Base-by-base conservation (phyloP, 768 basidiomycete genomes). In the Pulveroboletus frians region DNA sequence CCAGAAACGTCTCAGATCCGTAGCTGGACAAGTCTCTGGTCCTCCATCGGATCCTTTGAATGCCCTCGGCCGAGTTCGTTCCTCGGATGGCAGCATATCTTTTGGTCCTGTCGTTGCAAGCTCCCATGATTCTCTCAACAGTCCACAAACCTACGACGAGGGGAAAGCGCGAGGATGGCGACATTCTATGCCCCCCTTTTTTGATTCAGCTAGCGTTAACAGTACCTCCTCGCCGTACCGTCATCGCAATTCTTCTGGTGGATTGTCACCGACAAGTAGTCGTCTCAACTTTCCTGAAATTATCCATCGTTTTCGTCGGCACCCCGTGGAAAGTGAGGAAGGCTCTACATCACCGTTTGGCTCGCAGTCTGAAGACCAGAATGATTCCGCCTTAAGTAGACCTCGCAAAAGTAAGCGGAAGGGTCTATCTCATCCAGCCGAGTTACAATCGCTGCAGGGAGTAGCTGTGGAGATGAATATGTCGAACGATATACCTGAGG, bases 101-200 rank as follows among this genome's bases (percentile, higher is more conserved):
- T 84, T 85, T 52, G 79, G 84, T 49, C 84, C 83, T 15, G 55
- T 69, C 17, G 64, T 76, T 9, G 75, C 79, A 50, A 70, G 73
- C 5, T 70, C 73, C 9, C 69, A 71, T n/a, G 69, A 68, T 44
- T 81, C 79, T 18, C 49, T 75, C 17, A 75, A 79, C 13, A 71
- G 73, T 20, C 74, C 75, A 37, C 71, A 71, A 42, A 67, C 64
- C 32, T 81, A 75, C 51, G 64, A 57, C 2, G 78, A 83, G 37
- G 65, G 62, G 14, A 63, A 49, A 21, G 37, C 38, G 32, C 56
- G 54, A 50, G 49, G 59, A 15, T 68, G 63, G 67, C 61, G 65
- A 49, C 46, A 53, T 39, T 58, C 62, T 18, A 41, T 70, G 29
- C 69, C 69, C 7, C 36, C 44, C 26, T 52, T 59, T 43, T 48